Evolutionary conservation across 2,329 filamentous ascomycete genomes (phyloP), one percentile per base, ranked within the genome.

Genomic region (Leptographium flavum): DNA sequence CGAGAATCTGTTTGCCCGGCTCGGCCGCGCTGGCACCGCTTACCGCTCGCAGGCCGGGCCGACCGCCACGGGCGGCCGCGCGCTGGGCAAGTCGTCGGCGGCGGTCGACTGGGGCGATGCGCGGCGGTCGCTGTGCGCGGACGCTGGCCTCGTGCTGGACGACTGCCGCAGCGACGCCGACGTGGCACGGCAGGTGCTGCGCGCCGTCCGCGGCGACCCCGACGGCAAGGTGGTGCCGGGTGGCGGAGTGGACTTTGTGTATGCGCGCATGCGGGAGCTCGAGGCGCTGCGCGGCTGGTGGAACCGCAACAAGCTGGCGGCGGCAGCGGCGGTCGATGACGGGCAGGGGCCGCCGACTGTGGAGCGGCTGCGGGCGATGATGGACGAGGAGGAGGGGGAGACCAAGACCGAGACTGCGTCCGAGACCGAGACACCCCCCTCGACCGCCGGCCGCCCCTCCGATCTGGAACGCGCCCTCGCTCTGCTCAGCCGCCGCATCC

Each of bases 51-150:
- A 79, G 51, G 75, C 71, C 37, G 75, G 74, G 2, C 63, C 66
- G 0, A 68, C 67, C 3, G 79, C 79, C 14, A 70, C 66, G 11
- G 74, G 74, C 27, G 74, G 75, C 21, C 50, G 69, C 11, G 66
- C 71, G 31, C 65, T 69, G 4, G 73, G 73, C 51, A 80, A 80
- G 60, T 76, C 71, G 1, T 82, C 79, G 48, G 84, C 83, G 2
- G 77, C 93, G 28, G 73, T 96, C 21, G 92, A 98, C 63, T 94
- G 90, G 83, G 90, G 88, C 42, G 82, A 87, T 49, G 83, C 85
- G 14, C 65, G 66, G 44, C 73, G 72, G 55, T 75, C 74, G 15
- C 66, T 69, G 5, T 74, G 74, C 41, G 68, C 64, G 38, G 72
- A 72, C 37, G 74, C 77, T 4, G 75, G 68, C 4, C 64, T 73